Evolutionary conservation across 192 early-diverging fungal species (phyloP).

Genomic region (Backusella australiensis): DNA sequence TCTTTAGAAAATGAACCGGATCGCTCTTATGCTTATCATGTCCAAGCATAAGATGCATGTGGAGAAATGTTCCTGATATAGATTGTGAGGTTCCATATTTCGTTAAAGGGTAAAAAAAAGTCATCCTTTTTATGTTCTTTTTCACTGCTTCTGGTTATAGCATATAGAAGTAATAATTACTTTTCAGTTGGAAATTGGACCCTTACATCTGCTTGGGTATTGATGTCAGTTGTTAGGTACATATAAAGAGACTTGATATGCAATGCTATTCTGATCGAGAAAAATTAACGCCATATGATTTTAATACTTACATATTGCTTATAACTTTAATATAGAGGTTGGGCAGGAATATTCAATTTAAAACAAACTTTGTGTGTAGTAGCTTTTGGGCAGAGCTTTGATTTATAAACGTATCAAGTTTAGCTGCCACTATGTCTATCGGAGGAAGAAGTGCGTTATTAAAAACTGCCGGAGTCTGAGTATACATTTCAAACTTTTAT

Average conservation of each 20-base stretch:
- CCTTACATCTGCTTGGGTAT: background rate
- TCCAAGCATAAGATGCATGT: no score
- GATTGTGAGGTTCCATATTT: no score
- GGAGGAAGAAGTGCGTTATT: no score
- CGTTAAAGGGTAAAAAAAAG: no score
- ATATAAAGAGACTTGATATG: background rate
- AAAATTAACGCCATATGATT: background rate
- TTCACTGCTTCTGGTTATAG: no score
- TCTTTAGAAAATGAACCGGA: no score
- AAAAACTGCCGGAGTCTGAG: no score
- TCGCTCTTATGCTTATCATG: no score
- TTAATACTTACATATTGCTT: background rate
- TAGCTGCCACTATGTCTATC: background rate
- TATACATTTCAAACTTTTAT: no score
- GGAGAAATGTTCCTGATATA: no score
- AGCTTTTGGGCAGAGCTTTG: background rate
- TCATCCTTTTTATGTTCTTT: no score
- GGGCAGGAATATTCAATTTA: background rate
- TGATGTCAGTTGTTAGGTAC: background rate
- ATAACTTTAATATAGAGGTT: background rate
- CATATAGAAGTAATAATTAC: background rate
- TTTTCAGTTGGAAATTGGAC: background rate
- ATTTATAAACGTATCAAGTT: background rate
- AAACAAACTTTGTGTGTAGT: background rate
- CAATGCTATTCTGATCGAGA: background rate